Conservation (phyloP, 176 grass and related monocot species). For the Rhynchospora tenuis region DNA sequence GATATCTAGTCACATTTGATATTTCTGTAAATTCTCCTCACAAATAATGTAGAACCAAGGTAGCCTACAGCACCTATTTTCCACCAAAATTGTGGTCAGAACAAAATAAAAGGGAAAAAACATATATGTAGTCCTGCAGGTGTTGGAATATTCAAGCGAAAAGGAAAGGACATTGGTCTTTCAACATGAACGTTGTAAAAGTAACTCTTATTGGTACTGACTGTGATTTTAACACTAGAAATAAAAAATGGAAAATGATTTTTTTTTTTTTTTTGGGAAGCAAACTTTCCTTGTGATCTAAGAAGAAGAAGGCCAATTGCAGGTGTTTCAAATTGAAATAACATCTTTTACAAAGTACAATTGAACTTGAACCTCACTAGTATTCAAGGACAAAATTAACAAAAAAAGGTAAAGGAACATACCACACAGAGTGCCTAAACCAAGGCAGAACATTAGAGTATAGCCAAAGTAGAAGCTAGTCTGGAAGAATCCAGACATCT, state of each 20-base stretch:
- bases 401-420: slow-evolving; percentile 18
- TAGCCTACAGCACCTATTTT: slow-evolving; percentile 58
- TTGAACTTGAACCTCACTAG: neutral
- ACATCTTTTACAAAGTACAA: neutral
- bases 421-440: slow-evolving; percentile 93
- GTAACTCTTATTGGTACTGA: neutral
- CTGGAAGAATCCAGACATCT: slow-evolving; percentile 98
- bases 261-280: neutral
- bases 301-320: slow-evolving; percentile 11
- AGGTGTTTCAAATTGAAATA: slow-evolving; percentile 5
- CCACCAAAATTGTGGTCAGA: neutral
- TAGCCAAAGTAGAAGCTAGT: slow-evolving; percentile 97
- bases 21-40: slow-evolving; percentile 80
- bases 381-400: neutral
- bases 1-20: slow-evolving; percentile 65
- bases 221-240: neutral
- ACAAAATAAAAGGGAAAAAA: neutral
- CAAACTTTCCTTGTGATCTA: neutral
- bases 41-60: slow-evolving; percentile 67
- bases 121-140: neutral
- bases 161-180: neutral
- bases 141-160: neutral
- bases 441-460: slow-evolving; percentile 93
- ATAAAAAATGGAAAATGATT: neutral
- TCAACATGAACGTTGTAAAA: neutral